phyloP scores from a whole-genome alignment of 495 filamentous ascomycete species.

The Aspergillus heteromorphus region DNA sequence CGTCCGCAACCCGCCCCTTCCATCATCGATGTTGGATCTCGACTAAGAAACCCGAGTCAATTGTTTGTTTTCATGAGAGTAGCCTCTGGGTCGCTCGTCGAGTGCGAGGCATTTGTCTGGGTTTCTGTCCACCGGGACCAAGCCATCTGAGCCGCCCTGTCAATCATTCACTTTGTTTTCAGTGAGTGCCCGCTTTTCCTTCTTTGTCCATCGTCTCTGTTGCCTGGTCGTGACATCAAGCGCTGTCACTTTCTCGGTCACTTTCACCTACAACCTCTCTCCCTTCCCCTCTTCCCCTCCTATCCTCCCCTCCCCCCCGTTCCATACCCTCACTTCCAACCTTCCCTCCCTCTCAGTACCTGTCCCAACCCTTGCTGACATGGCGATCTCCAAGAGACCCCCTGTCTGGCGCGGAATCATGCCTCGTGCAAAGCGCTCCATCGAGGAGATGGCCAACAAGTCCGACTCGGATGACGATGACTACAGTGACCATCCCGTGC shows the following conservation, averaged over 20 bases:
- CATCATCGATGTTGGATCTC: background rate
- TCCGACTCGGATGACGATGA: conserved; percentile 82
- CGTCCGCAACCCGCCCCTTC: background rate
- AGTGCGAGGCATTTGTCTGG: conserved; percentile 5
- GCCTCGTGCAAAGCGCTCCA: conserved; percentile 58
- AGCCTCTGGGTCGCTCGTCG: background rate
- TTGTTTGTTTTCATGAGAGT: conserved; percentile 9
- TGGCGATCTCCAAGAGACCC: conserved; percentile 8
- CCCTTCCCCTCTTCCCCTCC: background rate
- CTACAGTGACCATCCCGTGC: conserved; percentile 48
- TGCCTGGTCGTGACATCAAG: too few species aligned
- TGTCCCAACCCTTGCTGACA: conserved; percentile 9
- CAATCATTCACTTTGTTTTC: background rate
- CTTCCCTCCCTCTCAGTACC: background rate
- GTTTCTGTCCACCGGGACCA: conserved; percentile 4
- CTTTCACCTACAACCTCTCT: background rate
- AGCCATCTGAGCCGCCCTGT: background rate
- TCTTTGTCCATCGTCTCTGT: background rate
- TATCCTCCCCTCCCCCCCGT: background rate
- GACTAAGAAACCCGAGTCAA: background rate
- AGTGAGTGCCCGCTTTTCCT: conserved; percentile 10
- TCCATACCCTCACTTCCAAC: background rate
- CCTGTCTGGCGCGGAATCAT: conserved; percentile 30
- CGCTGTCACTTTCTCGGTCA: background rate
- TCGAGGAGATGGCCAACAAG: conserved; percentile 71